These are phyloP conservation scores for Sphagnum contortum DNA, from an alignment of 225 moss, liverwort and hornwort genomes.

Conservation along the genomic window DNA sequence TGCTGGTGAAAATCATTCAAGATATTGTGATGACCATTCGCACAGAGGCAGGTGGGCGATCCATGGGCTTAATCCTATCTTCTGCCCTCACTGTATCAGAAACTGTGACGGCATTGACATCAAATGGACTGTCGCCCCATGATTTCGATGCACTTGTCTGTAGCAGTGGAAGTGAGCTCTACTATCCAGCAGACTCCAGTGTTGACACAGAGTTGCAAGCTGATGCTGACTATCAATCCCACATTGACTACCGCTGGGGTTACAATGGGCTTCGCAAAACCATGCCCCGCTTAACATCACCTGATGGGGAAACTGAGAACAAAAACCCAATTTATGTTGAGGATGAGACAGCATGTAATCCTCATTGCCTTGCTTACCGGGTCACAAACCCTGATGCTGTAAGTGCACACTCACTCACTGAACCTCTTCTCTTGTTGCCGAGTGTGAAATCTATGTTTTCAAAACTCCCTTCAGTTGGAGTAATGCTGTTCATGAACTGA, in stretches of 20 bases:
- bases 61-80: slow-evolving; percentile 70
- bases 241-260: slow-evolving; percentile 90
- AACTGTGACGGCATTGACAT: slow-evolving; percentile 41
- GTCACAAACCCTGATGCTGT: slow-evolving; percentile 37
- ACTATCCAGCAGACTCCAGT: slow-evolving; percentile 51
- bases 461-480: no score
- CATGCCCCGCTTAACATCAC: slow-evolving; percentile 49
- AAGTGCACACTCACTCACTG: not conserved
- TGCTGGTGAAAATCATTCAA: slow-evolving; percentile 33
- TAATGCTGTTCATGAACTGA: no score
- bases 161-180: slow-evolving; percentile 85
- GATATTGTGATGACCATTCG: slow-evolving; percentile 47
- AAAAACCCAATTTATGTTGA: slow-evolving; percentile 43
- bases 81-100: slow-evolving; percentile 63
- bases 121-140: slow-evolving; percentile 48
- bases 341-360: slow-evolving; percentile 46
- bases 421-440: no score
- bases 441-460: no score
- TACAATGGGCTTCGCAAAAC: slow-evolving; percentile 81
- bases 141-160: slow-evolving; percentile 87
- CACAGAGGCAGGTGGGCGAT: slow-evolving; percentile 15
- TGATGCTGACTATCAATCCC: slow-evolving; percentile 71
- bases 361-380: slow-evolving; percentile 48
- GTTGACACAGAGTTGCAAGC: slow-evolving; percentile 30
- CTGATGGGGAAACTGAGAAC: slow-evolving; percentile 25